Evolutionary conservation across 73 alveolate species (phyloP).

Genomic region (Paramecium caudatum): DNA sequence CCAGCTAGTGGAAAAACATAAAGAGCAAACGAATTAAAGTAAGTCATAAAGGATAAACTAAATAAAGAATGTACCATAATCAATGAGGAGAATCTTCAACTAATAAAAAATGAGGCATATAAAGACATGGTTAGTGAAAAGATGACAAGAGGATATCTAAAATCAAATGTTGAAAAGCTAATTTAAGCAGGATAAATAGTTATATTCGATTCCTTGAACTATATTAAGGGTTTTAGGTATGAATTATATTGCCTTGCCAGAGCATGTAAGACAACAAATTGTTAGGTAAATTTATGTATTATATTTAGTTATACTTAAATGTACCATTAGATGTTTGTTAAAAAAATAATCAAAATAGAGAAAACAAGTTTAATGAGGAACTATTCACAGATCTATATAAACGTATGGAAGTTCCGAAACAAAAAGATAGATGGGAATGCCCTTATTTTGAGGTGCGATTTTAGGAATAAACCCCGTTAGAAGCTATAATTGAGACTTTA

Average conservation of each 20-base stretch:
- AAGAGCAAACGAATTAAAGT: slow-evolving; percentile 85
- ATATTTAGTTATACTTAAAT: slow-evolving; percentile 17
- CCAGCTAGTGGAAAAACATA: slow-evolving; percentile 98
- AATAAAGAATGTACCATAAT: slow-evolving; percentile 80
- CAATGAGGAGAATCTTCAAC: slow-evolving; percentile 90
- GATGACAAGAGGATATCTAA: slow-evolving; percentile 90
- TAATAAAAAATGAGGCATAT: slow-evolving; percentile 85
- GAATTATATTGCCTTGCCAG: slow-evolving; percentile 95
- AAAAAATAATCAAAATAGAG: slow-evolving; percentile 72
- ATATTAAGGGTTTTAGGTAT: slow-evolving; percentile 97
- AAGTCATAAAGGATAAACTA: slow-evolving; percentile 84
- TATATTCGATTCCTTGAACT: slow-evolving; percentile 95
- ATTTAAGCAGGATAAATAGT: slow-evolving; percentile 88
- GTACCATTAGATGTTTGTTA: slow-evolving; percentile 47
- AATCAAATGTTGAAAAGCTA: slow-evolving; percentile 94
- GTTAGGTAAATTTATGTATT: slow-evolving; percentile 87
- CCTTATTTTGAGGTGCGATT: slow-evolving; percentile 89
- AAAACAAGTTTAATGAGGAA: slow-evolving; percentile 74
- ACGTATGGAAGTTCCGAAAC: slow-evolving; percentile 95
- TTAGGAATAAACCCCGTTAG: slow-evolving; percentile 92
- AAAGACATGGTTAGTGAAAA: slow-evolving; percentile 84
- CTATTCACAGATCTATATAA: slow-evolving; percentile 86
- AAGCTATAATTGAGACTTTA: slow-evolving; percentile 87
- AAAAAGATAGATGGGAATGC: slow-evolving; percentile 96
- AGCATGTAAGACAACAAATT: slow-evolving; percentile 90